phyloP scores from a whole-genome alignment of 495 filamentous ascomycete genomes.

The Corynascus novoguineensis region DNA sequence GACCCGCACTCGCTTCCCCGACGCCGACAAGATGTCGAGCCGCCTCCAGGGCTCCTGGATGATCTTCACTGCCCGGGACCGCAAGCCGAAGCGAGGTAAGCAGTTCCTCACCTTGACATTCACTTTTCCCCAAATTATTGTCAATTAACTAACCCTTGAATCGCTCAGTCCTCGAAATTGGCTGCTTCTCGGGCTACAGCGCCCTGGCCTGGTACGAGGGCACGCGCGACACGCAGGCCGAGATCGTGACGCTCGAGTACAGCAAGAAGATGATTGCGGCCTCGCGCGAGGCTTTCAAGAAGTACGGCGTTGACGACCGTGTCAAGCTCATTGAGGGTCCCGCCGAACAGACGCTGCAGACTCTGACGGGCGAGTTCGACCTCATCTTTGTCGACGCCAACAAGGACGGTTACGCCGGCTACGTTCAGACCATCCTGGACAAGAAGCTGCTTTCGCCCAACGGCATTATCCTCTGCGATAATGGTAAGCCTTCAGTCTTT shows the following conservation, averaged over 20 bases:
- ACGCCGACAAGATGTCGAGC: background rate
- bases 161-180: background rate
- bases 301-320: background rate
- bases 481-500: background rate
- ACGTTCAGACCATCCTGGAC: background rate
- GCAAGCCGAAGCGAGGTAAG: background rate
- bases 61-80: background rate
- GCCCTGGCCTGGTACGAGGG: background rate
- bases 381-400: background rate
- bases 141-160: background rate
- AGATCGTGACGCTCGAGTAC: background rate
- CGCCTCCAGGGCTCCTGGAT: background rate
- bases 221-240: background rate
- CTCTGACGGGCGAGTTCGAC: background rate
- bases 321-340: background rate
- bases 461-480: background rate
- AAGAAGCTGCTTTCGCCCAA: background rate
- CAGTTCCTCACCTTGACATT: background rate
- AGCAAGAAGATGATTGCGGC: background rate
- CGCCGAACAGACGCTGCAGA: background rate
- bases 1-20: background rate
- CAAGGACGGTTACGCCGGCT: background rate
- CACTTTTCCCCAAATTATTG: background rate
- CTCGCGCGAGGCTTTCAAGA: background rate
- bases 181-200: background rate